Base-by-base conservation (phyloP, 2,329 filamentous ascomycete genomes). In the Monosporascus sp. region DNA sequence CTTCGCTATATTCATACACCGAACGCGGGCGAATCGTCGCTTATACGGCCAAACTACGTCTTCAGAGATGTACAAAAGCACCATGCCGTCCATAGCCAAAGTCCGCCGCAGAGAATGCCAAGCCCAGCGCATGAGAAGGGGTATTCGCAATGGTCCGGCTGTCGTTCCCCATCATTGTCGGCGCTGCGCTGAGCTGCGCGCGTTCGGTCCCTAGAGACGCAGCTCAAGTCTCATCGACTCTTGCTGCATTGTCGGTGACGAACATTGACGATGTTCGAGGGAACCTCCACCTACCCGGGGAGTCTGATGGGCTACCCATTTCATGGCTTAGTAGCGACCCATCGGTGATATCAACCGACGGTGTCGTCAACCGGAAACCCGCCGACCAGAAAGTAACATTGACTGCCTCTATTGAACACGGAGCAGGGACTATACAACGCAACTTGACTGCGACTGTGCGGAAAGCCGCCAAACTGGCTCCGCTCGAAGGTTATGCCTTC, bases 401-500 rank as follows among this genome's bases (percentile, higher is more conserved):
- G 5, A 71, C 67, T 14, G 72, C 72, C 2, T 66, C 66, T 1
- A 67, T 73, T 35, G 58, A 65, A 5, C 57, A 65, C 11, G 37
- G 53, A 20, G 55, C 57, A 15, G 50, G 49, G 9, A 53, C 53
- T 4, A 56, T 62, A 3, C 60, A 70, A 38, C 69, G 70, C 3
- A 62, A 62, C 0, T 64, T 74, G 35, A 65, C 60, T 15, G 69
- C 71, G 20, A 69, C 43, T n/a, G 43, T 46, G 17, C 11, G 24
- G 43, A 46, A 31, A 46, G 43, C 43, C 15, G 43, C 24, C 20
- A 22, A 22, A 6, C 43, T 31, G 24, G 51, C 46, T 20, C n/a
- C 50, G 11, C 56, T 58, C 31, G 70, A 75, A 45, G 78, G 74
- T 5, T 81, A 81, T 55, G 74, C 74, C 0, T 80, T 81, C 54